Evolutionary conservation across 75 land plant genomes (phyloP), one percentile per base, ranked within the genome.

Genomic region (Sequoia sempervirens): DNA sequence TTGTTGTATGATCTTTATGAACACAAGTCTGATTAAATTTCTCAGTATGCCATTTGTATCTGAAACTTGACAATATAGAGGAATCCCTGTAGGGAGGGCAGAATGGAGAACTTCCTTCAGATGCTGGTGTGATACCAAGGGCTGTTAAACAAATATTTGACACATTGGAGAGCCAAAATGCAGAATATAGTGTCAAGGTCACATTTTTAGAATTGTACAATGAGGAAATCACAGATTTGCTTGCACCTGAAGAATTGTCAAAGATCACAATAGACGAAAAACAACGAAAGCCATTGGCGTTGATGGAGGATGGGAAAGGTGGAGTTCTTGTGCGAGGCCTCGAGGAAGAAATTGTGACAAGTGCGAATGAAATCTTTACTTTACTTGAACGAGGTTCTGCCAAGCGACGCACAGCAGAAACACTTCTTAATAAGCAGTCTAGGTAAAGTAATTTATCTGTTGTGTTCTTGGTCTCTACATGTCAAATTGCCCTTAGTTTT

Each of bases 281-380:
- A 82, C 92, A 93, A 83, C 88, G 90, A 53, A 95, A 95, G 79
- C 88, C 91, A 28, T 79, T 95, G 80, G 93, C 89, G 66, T 85
- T 95, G 8, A 95, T 95, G 97, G 97, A 95, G 72, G 97, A 95
- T 89, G 95, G 95, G 28, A 95, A 94, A 90, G 97, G 97, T 8
- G 96, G 97, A 8, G 97, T 95, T 69, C 90, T 95, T 83, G 96
- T 95, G 3, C 85, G 97, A 80, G 97, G 97, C 13, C 72, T 95
- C n/a, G 97, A 93, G 76, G 97, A 95, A 84, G 97, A 94, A 84
- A 94, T 95, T 84, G 97, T 95, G 0, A 87, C 94, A 28, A 95
- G 89, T 89, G 91, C 97, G 5, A 85, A 66, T 86, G 97, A 95
- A 64, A 95, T 95, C 41, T 95, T 92, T 83, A 87, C 89, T 52